Evolutionary conservation across 768 basidiomycete species (phyloP).

Genomic region (Amanita polypyramis): DNA sequence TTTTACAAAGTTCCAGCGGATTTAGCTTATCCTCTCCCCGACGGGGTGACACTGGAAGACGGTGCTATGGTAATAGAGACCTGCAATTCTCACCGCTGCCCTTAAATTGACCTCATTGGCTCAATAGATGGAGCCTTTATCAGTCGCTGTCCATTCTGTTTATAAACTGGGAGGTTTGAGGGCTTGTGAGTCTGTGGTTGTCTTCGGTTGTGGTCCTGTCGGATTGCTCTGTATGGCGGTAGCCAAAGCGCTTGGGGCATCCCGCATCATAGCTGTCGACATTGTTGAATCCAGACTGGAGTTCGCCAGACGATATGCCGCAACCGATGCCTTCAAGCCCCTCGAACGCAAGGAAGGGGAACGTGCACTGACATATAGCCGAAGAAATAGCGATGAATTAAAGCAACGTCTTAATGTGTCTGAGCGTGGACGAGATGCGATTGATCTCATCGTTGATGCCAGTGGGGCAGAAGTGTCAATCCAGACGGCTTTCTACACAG

Average conservation of each 20-base stretch:
- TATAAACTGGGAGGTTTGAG: conserved; percentile 63
- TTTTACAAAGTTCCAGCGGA: conserved; percentile 85
- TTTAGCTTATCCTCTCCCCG: conserved; percentile 74
- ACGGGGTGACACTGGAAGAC: conserved; percentile 82
- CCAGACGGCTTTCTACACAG: conserved; percentile 72
- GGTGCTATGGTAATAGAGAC: conserved; percentile 75
- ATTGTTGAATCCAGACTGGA: conserved; percentile 66
- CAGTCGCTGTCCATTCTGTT: conserved; percentile 87
- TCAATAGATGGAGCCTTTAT: conserved; percentile 81
- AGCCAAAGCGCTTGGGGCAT: conserved; percentile 88
- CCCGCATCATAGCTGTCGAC: conserved; percentile 77
- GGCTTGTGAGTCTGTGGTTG: conserved; percentile 63
- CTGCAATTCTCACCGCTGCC: not conserved
- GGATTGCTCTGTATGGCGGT: conserved; percentile 92
- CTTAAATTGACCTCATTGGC: conserved; percentile 1
- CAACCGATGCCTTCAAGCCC: conserved; percentile 67
- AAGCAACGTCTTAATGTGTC: conserved; percentile 52
- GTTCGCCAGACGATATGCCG: conserved; percentile 80
- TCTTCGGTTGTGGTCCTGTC: conserved; percentile 85
- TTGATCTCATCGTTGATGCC: conserved; percentile 87
- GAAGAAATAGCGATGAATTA: conserved; percentile 60
- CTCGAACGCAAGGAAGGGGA: conserved; percentile 53
- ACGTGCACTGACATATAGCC: conserved; percentile 57
- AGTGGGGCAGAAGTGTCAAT: conserved; percentile 91
- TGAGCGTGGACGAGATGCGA: conserved; percentile 56